phyloP scores from a whole-genome alignment of 1,139 yeast genomes.

The Sugiyamaella pinicola region DNA sequence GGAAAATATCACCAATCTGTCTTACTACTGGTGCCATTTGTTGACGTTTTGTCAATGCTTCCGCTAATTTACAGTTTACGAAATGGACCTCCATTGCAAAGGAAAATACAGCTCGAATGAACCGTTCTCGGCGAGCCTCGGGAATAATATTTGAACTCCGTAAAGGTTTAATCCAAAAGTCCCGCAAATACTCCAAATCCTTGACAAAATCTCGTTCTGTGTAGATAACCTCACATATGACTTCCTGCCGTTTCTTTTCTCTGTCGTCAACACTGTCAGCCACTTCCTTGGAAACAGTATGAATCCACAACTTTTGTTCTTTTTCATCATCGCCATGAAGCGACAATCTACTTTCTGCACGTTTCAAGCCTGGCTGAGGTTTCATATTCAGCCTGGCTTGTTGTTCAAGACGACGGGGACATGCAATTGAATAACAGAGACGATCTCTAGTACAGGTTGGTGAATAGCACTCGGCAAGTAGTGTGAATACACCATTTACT shows the following conservation, averaged over 20 bases:
- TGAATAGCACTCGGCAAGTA: conserved; percentile 91
- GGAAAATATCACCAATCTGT: conserved; percentile 81
- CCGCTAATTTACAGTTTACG: conserved; percentile 81
- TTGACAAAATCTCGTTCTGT: conserved; percentile 96
- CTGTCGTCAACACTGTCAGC: conserved; percentile 78
- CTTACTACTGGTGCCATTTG: conserved; percentile 84
- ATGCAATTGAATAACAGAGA: conserved; percentile 93
- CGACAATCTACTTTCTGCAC: conserved; percentile 81
- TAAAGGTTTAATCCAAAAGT: conserved; percentile 90
- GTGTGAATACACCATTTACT: conserved; percentile 90
- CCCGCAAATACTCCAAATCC: conserved; percentile 89
- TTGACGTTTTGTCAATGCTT: conserved; percentile 85
- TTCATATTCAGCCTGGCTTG: conserved; percentile 89
- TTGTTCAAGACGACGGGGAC: conserved; percentile 94
- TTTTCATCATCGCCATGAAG: conserved; percentile 76
- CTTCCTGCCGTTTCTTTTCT: conserved; percentile 92
- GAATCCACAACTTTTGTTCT: conserved; percentile 90
- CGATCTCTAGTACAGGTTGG: conserved; percentile 92
- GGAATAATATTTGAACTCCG: conserved; percentile 86
- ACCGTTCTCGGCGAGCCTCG: conserved; percentile 83
- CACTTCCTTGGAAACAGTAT: conserved; percentile 80
- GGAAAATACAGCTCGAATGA: conserved; percentile 87
- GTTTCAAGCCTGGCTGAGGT: conserved; percentile 81
- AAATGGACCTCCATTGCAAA: conserved; percentile 86
- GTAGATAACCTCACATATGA: conserved; percentile 88